Evolutionary conservation across 352 stramenopile genomes (phyloP).

Genomic region (Chrysophaeum taylorii): DNA sequence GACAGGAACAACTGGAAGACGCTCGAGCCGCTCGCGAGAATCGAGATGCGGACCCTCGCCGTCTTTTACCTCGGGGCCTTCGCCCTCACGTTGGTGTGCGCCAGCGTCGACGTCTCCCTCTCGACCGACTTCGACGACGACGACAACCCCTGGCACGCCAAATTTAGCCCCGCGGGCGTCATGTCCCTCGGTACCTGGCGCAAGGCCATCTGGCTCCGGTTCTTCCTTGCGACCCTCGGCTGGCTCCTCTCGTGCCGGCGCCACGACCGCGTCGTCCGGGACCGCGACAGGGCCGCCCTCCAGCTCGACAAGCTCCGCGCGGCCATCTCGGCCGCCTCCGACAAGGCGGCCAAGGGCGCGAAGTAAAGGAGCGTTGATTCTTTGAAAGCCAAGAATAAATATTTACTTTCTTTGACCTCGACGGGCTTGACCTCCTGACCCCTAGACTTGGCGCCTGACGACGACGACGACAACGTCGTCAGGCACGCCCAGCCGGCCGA

Average conservation of each 20-base stretch:
- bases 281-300: not conserved
- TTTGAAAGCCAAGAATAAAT: no score
- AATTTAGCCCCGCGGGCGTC: not conserved
- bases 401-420: no score
- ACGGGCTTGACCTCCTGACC: no score
- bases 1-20: not conserved
- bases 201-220: not conserved
- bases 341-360: no score
- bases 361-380: no score
- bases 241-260: not conserved
- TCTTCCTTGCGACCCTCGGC: not conserved
- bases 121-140: not conserved
- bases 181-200: not conserved
- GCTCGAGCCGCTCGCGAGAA: not conserved
- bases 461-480: no score
- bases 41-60: not conserved
- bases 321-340: not conserved
- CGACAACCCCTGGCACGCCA: not conserved
- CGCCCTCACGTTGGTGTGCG: not conserved
- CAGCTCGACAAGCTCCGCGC: not conserved
- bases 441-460: no score
- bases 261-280: not conserved
- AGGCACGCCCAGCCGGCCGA: no score
- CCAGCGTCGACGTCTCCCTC: not conserved
- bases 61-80: not conserved